These are phyloP conservation scores for Podospora pseudocomata DNA, from an alignment of 495 filamentous ascomycete species.

Conservation along the genomic window DNA sequence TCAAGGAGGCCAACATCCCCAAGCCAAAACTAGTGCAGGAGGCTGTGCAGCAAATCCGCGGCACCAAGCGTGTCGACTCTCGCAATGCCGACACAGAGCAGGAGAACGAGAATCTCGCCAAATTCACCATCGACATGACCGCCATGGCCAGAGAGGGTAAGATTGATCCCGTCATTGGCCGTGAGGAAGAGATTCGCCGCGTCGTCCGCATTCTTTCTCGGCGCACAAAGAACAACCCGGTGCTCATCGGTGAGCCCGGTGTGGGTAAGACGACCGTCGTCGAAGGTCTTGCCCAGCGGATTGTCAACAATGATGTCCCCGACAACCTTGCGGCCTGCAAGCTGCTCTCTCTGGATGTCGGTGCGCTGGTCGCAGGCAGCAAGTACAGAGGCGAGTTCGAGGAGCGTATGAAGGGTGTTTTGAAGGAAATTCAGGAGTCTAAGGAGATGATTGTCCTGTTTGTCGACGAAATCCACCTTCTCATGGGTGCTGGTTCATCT, in stretches of 20 bases:
- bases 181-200: constrained; percentile 93
- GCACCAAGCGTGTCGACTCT: constrained; percentile 86
- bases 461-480: constrained; percentile 95
- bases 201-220: constrained; percentile 91
- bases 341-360: constrained; percentile 90
- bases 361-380: constrained; percentile 89
- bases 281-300: constrained; percentile 91
- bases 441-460: constrained; percentile 96
- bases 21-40: constrained; percentile 85
- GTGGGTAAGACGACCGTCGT: constrained; percentile 98
- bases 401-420: constrained; percentile 96
- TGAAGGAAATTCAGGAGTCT: constrained; percentile 95
- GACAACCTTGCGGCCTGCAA: constrained; percentile 94
- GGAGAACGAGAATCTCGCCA: constrained; percentile 90
- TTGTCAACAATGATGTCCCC: constrained; percentile 88
- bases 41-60: constrained; percentile 83
- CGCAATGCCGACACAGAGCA: constrained; percentile 88
- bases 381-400: constrained; percentile 98
- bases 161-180: constrained; percentile 95
- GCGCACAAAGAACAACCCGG: constrained; percentile 97
- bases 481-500: constrained; percentile 92
- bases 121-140: constrained; percentile 98
- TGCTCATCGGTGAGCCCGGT: constrained; percentile 90
- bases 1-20: constrained; percentile 86
- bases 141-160: constrained; percentile 90